Evolutionary conservation across 1,284 basidiomycete genomes (phyloP).

Genomic region (Rhodotorula mucilaginosa): DNA sequence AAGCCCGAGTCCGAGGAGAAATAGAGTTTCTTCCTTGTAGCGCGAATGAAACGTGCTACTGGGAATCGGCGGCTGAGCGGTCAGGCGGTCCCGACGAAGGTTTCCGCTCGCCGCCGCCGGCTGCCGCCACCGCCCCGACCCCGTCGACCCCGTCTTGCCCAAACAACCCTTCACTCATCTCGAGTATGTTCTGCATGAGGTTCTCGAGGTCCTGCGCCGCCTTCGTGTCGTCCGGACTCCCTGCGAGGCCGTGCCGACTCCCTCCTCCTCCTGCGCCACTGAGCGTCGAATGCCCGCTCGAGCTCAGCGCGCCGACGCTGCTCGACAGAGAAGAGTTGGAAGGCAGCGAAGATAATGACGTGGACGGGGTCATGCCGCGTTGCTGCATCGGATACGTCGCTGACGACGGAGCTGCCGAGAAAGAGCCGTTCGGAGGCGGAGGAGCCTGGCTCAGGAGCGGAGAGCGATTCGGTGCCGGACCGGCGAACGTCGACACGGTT

Average conservation of each 20-base stretch:
- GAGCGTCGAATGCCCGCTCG: neutral
- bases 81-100: neutral
- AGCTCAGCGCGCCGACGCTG: neutral
- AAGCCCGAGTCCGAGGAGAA: too few relatives aligned
- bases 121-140: neutral
- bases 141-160: neutral
- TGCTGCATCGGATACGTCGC: neutral
- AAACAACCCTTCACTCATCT: slow-evolving; percentile 15
- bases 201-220: slow-evolving; percentile 28
- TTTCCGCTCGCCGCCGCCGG: neutral
- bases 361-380: slow-evolving; percentile 1
- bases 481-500: neutral
- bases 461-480: neutral
- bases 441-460: neutral
- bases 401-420: neutral
- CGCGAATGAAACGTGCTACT: too few relatives aligned
- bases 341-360: slow-evolving; percentile 9
- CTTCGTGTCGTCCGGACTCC: slow-evolving; percentile 22
- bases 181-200: slow-evolving; percentile 29
- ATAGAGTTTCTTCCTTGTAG: too few relatives aligned
- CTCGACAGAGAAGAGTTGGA: slow-evolving; percentile 5
- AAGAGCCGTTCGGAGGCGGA: neutral
- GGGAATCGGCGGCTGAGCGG: neutral
- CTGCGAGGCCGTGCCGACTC: neutral
- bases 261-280: neutral